phyloP scores from a whole-genome alignment of 257 asterid genomes.

The Petunia secreta region DNA sequence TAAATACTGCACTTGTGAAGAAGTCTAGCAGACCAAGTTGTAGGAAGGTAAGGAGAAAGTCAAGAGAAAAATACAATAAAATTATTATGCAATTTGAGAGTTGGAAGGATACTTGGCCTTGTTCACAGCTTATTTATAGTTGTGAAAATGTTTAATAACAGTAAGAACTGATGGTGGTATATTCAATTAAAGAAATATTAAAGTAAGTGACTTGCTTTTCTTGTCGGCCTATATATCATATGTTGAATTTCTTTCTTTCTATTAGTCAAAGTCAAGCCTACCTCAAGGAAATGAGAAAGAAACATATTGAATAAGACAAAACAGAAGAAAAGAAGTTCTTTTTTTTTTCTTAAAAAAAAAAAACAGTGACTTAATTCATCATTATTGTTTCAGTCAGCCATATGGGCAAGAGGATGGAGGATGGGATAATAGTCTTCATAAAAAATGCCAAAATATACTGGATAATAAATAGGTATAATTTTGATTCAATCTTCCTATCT shows the following conservation, averaged over 20 bases:
- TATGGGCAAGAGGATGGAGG: constrained; percentile 1
- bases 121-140: constrained; percentile 22
- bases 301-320: constrained; percentile 13
- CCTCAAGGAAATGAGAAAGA: constrained; percentile 29
- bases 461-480: neutral
- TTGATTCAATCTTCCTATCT: constrained; percentile 21
- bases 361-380: neutral
- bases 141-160: neutral
- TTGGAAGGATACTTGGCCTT: neutral
- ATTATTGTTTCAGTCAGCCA: neutral
- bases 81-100: neutral
- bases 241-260: constrained; percentile 31
- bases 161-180: neutral
- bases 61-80: neutral
- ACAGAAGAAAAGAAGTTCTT: neutral
- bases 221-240: constrained; percentile 35
- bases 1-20: constrained; percentile 12
- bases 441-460: neutral
- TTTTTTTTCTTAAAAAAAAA: neutral
- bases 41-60: constrained; percentile 37
- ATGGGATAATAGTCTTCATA: neutral
- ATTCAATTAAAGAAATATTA: too few relatives aligned
- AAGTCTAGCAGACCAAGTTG: constrained; percentile 34
- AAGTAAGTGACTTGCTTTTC: constrained; percentile 16
- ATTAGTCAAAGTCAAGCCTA: constrained; percentile 54